Conservation (phyloP, 495 filamentous ascomycete genomes). For the Astrocystis sublimbata region DNA sequence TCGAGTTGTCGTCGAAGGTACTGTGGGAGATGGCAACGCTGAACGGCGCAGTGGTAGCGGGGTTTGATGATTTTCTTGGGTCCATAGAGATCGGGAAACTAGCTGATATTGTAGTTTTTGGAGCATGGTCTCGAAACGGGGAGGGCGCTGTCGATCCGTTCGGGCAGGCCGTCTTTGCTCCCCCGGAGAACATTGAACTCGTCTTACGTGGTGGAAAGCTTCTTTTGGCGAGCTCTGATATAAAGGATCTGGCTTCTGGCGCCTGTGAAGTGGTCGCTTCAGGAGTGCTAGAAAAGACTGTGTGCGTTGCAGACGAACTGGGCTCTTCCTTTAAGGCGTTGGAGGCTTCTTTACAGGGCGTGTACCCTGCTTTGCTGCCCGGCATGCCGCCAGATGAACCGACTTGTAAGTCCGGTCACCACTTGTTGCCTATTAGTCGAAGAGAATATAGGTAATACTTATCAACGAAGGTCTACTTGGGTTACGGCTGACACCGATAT, state of each 20-base stretch:
- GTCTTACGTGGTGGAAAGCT: constrained; percentile 17
- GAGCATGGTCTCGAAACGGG: not conserved
- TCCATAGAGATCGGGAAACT: constrained; percentile 14
- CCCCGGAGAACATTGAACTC: constrained; percentile 15
- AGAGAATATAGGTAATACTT: too few species aligned
- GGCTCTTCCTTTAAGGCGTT: constrained; percentile 14
- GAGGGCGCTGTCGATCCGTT: not conserved
- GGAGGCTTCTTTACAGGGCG: constrained; percentile 12
- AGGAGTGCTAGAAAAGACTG: not conserved
- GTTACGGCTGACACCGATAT: too few species aligned
- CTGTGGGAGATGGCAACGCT: constrained; percentile 23
- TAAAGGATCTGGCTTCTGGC: not conserved
- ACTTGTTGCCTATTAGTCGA: not conserved
- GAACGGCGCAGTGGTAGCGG: constrained; percentile 18
- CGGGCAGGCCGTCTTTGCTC: constrained; percentile 16
- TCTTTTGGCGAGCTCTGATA: constrained; percentile 3
- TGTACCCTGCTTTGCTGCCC: constrained; percentile 21
- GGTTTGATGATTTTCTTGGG: constrained; percentile 14
- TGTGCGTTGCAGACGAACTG: constrained; percentile 16
- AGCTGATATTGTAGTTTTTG: constrained; percentile 15
- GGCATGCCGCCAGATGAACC: constrained; percentile 19
- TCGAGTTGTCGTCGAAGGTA: not conserved
- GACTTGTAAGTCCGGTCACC: constrained; percentile 9
- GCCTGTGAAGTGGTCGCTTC: constrained; percentile 8
- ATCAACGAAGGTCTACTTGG: too few species aligned